A percentile compares a stretch with the other conserved stretches of the same genome.
Evolutionary conservation across 1,139 yeast species (phyloP).

Genomic region (Candida tetrigidarum): DNA sequence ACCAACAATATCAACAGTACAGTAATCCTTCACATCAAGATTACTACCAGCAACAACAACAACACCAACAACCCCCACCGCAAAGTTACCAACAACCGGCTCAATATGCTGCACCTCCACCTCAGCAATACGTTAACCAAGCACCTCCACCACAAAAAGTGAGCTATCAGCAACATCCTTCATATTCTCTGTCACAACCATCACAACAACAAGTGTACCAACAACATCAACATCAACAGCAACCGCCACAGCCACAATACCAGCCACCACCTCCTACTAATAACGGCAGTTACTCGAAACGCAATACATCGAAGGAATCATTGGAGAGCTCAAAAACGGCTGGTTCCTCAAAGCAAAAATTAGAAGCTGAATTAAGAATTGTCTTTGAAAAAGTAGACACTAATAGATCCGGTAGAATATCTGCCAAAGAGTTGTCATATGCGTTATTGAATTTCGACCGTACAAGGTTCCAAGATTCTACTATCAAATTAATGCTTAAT

Average conservation of each 20-base stretch:
- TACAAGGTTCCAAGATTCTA: constrained; percentile 64
- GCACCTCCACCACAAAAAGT: constrained; percentile 19
- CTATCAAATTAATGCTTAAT: constrained; percentile 67
- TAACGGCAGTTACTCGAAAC: constrained; percentile 6
- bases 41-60: constrained; percentile 19
- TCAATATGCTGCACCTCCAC: constrained; percentile 12
- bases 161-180: constrained; percentile 20
- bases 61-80: constrained; percentile 14
- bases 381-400: constrained; percentile 61
- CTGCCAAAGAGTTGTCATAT: constrained; percentile 60
- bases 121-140: constrained; percentile 18
- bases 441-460: constrained; percentile 71
- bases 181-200: constrained; percentile 18
- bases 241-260: constrained; percentile 16
- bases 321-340: constrained; percentile 5
- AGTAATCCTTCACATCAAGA: constrained; percentile 5
- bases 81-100: constrained; percentile 20
- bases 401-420: constrained; percentile 57
- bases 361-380: constrained; percentile 55
- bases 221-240: constrained; percentile 11
- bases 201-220: constrained; percentile 18
- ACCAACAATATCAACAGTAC: constrained; percentile 9
- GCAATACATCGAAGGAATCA: constrained; percentile 2
- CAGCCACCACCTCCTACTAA: constrained; percentile 8
- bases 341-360: constrained; percentile 17